Evolutionary conservation across 2,329 filamentous ascomycete genomes (phyloP), one percentile per base, ranked within the genome.

Genomic region (Podosphaera xanthii): DNA sequence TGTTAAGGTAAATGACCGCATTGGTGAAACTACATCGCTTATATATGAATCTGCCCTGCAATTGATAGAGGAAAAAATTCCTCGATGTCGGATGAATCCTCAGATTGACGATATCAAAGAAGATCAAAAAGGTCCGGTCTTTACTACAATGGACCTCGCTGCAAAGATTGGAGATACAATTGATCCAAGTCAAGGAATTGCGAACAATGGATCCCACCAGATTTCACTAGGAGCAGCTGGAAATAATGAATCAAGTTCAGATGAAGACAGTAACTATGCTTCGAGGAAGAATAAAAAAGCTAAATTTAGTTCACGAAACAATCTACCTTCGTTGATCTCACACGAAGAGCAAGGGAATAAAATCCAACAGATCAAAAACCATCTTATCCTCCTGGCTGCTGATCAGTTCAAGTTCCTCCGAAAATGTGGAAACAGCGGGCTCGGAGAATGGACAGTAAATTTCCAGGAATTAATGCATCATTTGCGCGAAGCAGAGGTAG

Each of bases 391-490:
- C 1, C 76, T 94, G 6, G 76, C 82, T 12, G 82, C 87, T 65
- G 83, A 86, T 71, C 77, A 79, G 61, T 75, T 80, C 70, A 73
- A 76, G 0, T 90, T 92, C 64, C 74, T 87, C 58, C 78, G 79
- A 30, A 83, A 84, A 67, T 81, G 81, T 63, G 82, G 84, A 33
- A 75, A 72, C 49, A 72, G 75, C 42, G 81, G 80, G 38, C 77
- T 79, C 33, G 82, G 84, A 38, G 82, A 86, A 66, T 98, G 89
- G 87, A 84, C 82, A 0, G 80, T 97, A 4, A 83, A 95, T 66
- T 94, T 92, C 68, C 76, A 79, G n/a, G 76, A 78, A 7, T 75
- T 97, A 3, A 76, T 87, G 58, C 76, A 80, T 50, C 77, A 78
- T 57, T 73, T 97, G 40, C 82, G 85, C 52, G 83, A 90, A 66